Percentiles rank a stretch among this genome's conserved stretches.
Conservation (phyloP, 768 basidiomycete genomes). For the Russula olivacea region DNA sequence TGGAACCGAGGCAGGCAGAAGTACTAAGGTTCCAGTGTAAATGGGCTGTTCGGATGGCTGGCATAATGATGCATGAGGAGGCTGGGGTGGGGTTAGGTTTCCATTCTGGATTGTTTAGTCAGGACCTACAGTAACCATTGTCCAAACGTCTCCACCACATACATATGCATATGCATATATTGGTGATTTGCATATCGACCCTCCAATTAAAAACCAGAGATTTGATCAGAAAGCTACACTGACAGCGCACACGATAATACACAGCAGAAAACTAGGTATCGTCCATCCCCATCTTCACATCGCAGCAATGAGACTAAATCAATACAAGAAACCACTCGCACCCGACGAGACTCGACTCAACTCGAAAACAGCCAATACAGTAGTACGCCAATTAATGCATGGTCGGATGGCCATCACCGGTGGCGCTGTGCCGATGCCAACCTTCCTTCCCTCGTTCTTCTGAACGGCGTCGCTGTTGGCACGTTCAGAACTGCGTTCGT, state of each 20-base stretch:
- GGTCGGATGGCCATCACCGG: background rate
- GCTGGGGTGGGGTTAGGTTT: too few relatives aligned
- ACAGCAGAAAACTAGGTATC: background rate
- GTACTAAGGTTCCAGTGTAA: too few relatives aligned
- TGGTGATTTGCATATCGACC: too few relatives aligned
- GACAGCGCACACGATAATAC: background rate
- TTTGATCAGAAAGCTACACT: background rate
- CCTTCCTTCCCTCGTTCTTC: conserved; percentile 4
- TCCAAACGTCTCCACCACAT: too few relatives aligned
- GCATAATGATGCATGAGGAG: too few relatives aligned
- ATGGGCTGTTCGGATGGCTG: too few relatives aligned
- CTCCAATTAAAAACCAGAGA: too few relatives aligned
- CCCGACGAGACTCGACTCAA: background rate
- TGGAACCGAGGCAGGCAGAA: too few relatives aligned
- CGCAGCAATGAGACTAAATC: background rate
- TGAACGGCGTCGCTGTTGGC: background rate
- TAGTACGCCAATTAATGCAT: background rate
- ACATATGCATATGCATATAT: too few relatives aligned
- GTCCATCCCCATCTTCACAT: too few relatives aligned
- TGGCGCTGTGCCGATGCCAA: background rate
- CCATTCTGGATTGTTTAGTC: too few relatives aligned
- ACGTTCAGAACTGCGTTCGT: background rate
- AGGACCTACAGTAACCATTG: too few relatives aligned
- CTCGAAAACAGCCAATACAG: background rate
- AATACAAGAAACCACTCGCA: background rate